phyloP scores from a whole-genome alignment of 1,139 yeast genomes.

The Scheffersomyces stambukii region DNA sequence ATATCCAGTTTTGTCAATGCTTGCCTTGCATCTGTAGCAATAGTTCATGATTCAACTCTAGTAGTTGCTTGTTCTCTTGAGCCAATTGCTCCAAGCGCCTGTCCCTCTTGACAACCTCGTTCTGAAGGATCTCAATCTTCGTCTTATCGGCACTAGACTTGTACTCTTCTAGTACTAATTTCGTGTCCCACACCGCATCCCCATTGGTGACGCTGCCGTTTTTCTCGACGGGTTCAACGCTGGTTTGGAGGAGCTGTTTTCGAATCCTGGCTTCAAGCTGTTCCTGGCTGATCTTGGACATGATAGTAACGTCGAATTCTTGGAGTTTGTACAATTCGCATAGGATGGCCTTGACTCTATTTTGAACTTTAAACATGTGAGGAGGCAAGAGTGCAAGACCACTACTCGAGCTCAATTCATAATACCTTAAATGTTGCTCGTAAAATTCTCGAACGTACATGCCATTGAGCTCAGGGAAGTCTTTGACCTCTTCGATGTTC shows the following conservation, averaged over 20 bases:
- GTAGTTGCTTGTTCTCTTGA: conserved; percentile 27
- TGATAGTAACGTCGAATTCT: conserved; percentile 21
- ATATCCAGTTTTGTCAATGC: too few relatives aligned
- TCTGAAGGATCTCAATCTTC: conserved; percentile 18
- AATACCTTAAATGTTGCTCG: conserved; percentile 10
- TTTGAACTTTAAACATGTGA: conserved; percentile 7
- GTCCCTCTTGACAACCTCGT: conserved; percentile 22
- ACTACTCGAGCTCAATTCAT: too few relatives aligned
- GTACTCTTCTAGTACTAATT: conserved; percentile 6
- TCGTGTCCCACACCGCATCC: conserved; percentile 4
- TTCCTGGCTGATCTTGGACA: conserved; percentile 23
- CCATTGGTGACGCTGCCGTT: neutral
- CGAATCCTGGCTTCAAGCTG: conserved; percentile 16
- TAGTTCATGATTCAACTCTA: conserved; percentile 32
- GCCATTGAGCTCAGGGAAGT: conserved; percentile 30
- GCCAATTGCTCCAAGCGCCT: conserved; percentile 21
- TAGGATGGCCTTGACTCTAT: conserved; percentile 17
- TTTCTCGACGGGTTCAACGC: neutral
- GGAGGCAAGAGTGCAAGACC: neutral
- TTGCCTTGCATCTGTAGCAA: too few relatives aligned
- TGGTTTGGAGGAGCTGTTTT: conserved; percentile 2
- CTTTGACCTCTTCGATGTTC: conserved; percentile 13
- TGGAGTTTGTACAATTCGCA: conserved; percentile 22
- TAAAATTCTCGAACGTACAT: conserved; percentile 22
- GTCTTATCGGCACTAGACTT: conserved; percentile 13